These are phyloP conservation scores for Fusarium pilosicola DNA, from an alignment of 2,329 filamentous ascomycete species.

Conservation along the genomic window DNA sequence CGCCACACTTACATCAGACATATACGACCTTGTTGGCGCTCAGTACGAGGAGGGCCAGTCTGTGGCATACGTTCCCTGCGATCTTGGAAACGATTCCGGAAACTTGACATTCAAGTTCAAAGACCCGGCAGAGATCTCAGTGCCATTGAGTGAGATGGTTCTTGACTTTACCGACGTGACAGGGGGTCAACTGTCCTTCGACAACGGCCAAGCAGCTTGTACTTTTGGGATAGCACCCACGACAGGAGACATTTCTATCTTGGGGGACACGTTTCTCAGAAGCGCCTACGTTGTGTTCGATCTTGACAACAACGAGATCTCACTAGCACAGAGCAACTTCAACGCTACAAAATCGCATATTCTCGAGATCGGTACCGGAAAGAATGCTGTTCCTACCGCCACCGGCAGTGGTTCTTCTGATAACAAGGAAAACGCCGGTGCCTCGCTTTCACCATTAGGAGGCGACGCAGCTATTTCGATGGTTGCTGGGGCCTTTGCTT, in stretches of 20 bases:
- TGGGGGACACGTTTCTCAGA: slow-evolving; percentile 80
- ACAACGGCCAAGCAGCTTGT: slow-evolving; percentile 66
- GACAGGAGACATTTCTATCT: slow-evolving; percentile 63
- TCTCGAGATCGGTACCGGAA: slow-evolving; percentile 64
- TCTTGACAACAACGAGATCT: slow-evolving; percentile 76
- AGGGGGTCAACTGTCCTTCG: slow-evolving; percentile 61
- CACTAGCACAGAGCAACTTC: slow-evolving; percentile 73
- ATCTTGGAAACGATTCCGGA: slow-evolving; percentile 54
- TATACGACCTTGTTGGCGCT: slow-evolving; percentile 69
- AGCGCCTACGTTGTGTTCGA: slow-evolving; percentile 82
- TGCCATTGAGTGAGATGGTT: slow-evolving; percentile 69
- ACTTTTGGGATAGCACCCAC: slow-evolving; percentile 74
- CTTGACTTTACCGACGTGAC: slow-evolving; percentile 60
- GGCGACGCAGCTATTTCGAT: background rate
- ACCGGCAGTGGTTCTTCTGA: slow-evolving; percentile 52
- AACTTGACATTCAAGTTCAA: slow-evolving; percentile 65
- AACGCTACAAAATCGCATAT: slow-evolving; percentile 61
- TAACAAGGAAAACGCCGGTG: slow-evolving; percentile 12
- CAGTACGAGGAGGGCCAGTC: slow-evolving; percentile 63
- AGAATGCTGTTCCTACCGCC: slow-evolving; percentile 63
- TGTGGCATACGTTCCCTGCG: slow-evolving; percentile 70
- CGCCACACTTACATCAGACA: slow-evolving; percentile 59
- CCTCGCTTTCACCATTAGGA: slow-evolving; percentile 7
- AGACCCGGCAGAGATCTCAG: slow-evolving; percentile 59
- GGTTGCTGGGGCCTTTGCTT: slow-evolving; percentile 16